Conservation (phyloP, 768 basidiomycete genomes). For the Saitozyma sp. region DNA sequence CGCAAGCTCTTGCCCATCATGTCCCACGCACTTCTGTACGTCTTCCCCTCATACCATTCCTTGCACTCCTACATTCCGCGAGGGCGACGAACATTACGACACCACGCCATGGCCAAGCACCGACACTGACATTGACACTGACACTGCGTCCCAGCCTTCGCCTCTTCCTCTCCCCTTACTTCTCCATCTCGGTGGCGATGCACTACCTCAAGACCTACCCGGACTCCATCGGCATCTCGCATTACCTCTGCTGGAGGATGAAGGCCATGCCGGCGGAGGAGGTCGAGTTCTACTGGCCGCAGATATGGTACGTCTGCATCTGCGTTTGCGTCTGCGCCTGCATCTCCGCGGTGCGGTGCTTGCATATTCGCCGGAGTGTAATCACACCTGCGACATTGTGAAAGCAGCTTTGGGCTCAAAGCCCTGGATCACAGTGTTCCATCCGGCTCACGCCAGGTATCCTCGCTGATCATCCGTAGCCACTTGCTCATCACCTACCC, state of each 20-base stretch:
- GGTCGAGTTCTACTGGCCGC: conserved; percentile 58
- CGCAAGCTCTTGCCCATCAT: conserved; percentile 24
- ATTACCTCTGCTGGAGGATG: conserved; percentile 56
- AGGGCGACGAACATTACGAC: neutral
- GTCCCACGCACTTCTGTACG: conserved; percentile 52
- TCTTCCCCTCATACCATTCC: neutral
- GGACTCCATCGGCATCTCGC: conserved; percentile 56
- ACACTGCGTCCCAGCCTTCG: conserved; percentile 62
- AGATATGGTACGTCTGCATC: conserved; percentile 53
- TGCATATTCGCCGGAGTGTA: too few species aligned
- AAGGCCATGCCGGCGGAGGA: conserved; percentile 55
- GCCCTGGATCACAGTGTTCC: neutral
- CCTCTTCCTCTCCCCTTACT: conserved; percentile 90
- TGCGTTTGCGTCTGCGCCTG: too few species aligned
- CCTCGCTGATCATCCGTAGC: conserved; percentile 55
- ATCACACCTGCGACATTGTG: too few species aligned
- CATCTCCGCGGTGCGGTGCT: too few species aligned
- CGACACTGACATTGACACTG: too few species aligned
- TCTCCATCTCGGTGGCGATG: conserved; percentile 89
- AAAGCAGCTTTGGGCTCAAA: too few species aligned
- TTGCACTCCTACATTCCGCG: neutral
- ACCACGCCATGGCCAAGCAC: too few species aligned
- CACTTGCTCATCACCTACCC: conserved; percentile 92
- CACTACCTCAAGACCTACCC: conserved; percentile 64
- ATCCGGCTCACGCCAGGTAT: neutral